Base-by-base conservation (phyloP, 2,329 filamentous ascomycete genomes). In the Xylariaceae sp. region DNA sequence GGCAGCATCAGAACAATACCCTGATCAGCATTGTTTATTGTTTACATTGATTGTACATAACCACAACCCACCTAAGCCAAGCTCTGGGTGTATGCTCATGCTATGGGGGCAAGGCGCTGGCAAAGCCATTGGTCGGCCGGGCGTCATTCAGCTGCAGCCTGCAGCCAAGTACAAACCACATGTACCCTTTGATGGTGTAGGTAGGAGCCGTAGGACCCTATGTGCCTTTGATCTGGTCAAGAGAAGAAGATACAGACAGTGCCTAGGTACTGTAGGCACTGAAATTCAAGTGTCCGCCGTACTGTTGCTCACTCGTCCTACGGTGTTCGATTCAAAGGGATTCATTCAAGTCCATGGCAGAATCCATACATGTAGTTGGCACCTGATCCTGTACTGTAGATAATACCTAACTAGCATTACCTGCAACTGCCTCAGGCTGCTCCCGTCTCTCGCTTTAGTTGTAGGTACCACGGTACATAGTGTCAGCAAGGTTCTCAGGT, bases 41-140 rank as follows among this genome's bases (percentile, higher is more conserved):
- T 60, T 61, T 62, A 62, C 61, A 63, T 56, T n/a, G 49, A 58
- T 50, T 65, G 63, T 66, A 66, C 59, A 60, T 62, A 65, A 19
- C 10, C 18, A 12, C 21, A 29, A 54, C 52, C 45, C 46, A 53
- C 18, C 36, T 54, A 51, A 47, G 56, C 34, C 47, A 26, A 26
- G 26, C 36, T 26, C 36, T 12, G 22, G 49, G 34, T 47, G 34
- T 9, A 49, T 46, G 46, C 44, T 22, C 13, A 12, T 34, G 9
- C 40, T 39, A 34, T 15, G 32, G 32, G 32, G 12, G 32, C 10
- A 34, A 34, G 49, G 49, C 44, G 39, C 40, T 39, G 40, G 53
- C 47, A 39, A 43, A 51, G 34, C 47, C 48, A 34, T 36, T 15
- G 34, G 51, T 37, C 16, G 21, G 22, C 18, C 26, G 3, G 18